Evolutionary conservation across 352 stramenopile genomes (phyloP), one percentile per base, ranked within the genome.

Genomic region (Vaucheria bursata): DNA sequence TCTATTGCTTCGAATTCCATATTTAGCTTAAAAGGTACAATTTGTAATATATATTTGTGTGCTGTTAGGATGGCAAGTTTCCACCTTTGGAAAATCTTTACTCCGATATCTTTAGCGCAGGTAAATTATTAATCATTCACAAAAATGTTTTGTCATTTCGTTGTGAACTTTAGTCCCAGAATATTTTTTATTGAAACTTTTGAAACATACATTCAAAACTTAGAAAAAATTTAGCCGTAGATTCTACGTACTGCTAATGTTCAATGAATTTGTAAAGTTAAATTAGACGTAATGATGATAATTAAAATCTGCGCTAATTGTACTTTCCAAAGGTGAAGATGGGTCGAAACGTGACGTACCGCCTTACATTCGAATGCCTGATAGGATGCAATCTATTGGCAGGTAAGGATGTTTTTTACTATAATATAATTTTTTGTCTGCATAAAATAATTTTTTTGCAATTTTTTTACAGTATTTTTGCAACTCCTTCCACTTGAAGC

Each of bases 351-450:
- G 59, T 18, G 70, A 75, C 29, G 45, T 32, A 12, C 94, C 94
- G 37, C 87, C 88, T 53, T 97, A 97, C 88, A 97, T 99, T 85
- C 94, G 96, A 72, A 96, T 98, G 88, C 95, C 95, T 12, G 94
- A 99, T 84, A 93, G 92, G 83, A 78, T 86, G 75, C 98, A 98
- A 87, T 97, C 89, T 83, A 83, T 96, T 50, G 73, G 77, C 40
- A 82, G 70, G 70, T 74, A 25, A 77, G 76, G 73, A 25, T 70
- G 77, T 74, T 59, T 49, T 37, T 59, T 76, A n/a, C 79, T 35
- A 8, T 50, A 71, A 8, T 50, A n/a, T 50, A 71, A 36, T 71
- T n/a, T n/a, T n/a, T n/a, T n/a, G n/a, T n/a, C n/a, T n/a, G n/a
- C n/a, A n/a, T n/a, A n/a, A n/a, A n/a, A n/a, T n/a, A n/a, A n/a